Percentiles rank a stretch among this genome's conserved stretches.
phyloP scores from a whole-genome alignment of 805 yeast genomes.

The Lipomyces mesembrius region DNA sequence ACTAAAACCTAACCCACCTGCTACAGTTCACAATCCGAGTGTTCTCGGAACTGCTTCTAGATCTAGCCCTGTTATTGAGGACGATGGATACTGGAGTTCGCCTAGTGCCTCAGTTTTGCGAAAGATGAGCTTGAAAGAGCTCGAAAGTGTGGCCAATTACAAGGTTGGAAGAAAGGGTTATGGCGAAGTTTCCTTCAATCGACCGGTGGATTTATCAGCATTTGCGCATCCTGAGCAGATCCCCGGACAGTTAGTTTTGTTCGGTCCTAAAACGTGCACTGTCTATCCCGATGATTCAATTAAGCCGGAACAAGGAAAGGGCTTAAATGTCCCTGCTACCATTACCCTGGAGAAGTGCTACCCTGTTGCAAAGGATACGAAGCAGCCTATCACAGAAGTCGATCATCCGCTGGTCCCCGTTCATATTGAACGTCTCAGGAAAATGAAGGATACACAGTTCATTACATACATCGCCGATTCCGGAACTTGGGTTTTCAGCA shows the following conservation, averaged over 20 bases:
- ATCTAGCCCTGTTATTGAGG: conserved; percentile 48
- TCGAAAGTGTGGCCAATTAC: conserved; percentile 66
- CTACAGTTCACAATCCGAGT: not conserved
- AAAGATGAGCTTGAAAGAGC: conserved; percentile 62
- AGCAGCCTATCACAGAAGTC: conserved; percentile 75
- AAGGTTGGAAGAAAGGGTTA: conserved; percentile 76
- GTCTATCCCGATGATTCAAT: conserved; percentile 71
- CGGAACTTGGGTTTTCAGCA: conserved; percentile 50
- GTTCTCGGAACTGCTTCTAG: not conserved
- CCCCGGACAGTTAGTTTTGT: conserved; percentile 66
- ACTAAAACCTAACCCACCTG: not conserved
- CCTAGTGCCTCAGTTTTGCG: conserved; percentile 73
- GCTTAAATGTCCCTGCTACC: conserved; percentile 75
- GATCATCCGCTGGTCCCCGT: conserved; percentile 69
- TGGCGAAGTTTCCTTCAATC: conserved; percentile 76
- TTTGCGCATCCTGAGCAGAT: conserved; percentile 64
- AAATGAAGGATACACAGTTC: conserved; percentile 63
- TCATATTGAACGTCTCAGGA: conserved; percentile 71
- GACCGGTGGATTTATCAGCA: conserved; percentile 82
- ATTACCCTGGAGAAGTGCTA: conserved; percentile 79
- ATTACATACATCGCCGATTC: conserved; percentile 75
- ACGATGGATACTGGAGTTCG: conserved; percentile 83
- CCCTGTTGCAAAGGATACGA: conserved; percentile 74
- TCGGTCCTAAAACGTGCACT: conserved; percentile 63
- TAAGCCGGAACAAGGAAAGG: conserved; percentile 76